Conservation (phyloP, 2,329 filamentous ascomycete genomes). For the Diplodia corticola region DNA sequence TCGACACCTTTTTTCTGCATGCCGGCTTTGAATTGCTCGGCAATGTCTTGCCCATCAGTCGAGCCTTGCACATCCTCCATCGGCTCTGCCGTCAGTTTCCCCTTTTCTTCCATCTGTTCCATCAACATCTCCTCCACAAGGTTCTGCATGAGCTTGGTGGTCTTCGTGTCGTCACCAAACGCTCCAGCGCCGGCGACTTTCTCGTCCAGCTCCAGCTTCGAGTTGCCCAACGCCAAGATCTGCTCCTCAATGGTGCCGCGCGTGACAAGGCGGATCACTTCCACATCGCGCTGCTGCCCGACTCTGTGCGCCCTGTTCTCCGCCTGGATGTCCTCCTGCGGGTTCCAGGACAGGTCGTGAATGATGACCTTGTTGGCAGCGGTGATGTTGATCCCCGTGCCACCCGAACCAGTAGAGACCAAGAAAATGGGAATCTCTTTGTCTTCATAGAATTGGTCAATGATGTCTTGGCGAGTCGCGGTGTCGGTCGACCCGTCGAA, state of each 20-base stretch:
- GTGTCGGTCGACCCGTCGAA: conserved; percentile 84
- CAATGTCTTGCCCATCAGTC: conserved; percentile 35
- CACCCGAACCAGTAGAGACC: conserved; percentile 88
- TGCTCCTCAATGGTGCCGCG: conserved; percentile 86
- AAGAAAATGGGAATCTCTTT: conserved; percentile 83
- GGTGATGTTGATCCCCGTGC: conserved; percentile 95
- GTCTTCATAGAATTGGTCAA: conserved; percentile 81
- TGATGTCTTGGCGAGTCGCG: conserved; percentile 78
- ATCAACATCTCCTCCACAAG: conserved; percentile 43
- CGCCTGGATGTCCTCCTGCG: conserved; percentile 96
- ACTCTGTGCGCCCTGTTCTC: conserved; percentile 96
- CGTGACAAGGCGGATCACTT: conserved; percentile 83
- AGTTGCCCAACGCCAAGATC: conserved; percentile 85
- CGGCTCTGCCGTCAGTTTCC: conserved; percentile 17
- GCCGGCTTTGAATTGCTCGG: conserved; percentile 37
- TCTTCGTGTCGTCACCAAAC: conserved; percentile 36
- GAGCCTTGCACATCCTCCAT: conserved; percentile 34
- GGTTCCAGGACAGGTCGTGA: conserved; percentile 96
- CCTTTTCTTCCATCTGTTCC: conserved; percentile 25
- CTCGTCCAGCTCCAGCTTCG: conserved; percentile 87
- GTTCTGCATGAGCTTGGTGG: conserved; percentile 41
- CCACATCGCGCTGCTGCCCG: conserved; percentile 85
- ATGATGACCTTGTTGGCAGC: conserved; percentile 97
- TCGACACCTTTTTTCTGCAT: conserved; percentile 46
- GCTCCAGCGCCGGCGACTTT: conserved; percentile 57